Evolutionary conservation across 176 grass and related monocot species (phyloP), one percentile per base, ranked within the genome.

Genomic region (Zea mays): DNA sequence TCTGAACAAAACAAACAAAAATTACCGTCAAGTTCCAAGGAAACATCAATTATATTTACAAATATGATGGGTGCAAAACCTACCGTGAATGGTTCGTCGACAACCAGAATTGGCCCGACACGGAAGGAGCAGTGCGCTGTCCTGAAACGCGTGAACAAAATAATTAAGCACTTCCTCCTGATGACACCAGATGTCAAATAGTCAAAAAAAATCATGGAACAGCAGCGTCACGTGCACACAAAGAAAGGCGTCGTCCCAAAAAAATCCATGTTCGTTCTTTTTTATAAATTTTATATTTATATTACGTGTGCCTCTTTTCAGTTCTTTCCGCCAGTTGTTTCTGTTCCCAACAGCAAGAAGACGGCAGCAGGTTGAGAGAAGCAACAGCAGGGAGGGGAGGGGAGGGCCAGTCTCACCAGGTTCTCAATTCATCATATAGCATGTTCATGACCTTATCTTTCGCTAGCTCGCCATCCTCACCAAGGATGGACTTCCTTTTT

Each of bases 31-130:
- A 11, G 17, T 16, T 83, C 37, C 44, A 51, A 46, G 2, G 13
- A 69, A 27, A 27, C 27, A 27, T 27, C 27, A 27, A 27, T 27
- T 10, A 73, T 4, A 59, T 16, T 27, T 27, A 27, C 27, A 27
- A 27, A 27, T 27, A 27, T 27, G 27, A 27, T 27, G 27, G 27
- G 27, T 1, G 1, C 27, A 19, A 74, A 80, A 62, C 44, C 78
- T 62, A 98, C 95, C 5, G 89, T 94, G 77, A 92, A 98, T 56
- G 91, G 89, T 78, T 94, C 91, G 4, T 98, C 87, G 1, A 87
- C 57, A 52, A 94, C 62, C 38, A 98, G 55, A 35, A 98, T 90
- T 27, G 91, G 89, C 33, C 95, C 91, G 13, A 98, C 74, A 47
- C 88, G 85, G 86, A 92, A 98, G 40, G 89, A 80, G 74, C 87